Percentiles rank a stretch among this genome's conserved stretches.
These are phyloP conservation scores for Raffaelea deltoideospora DNA, from an alignment of 2,329 filamentous ascomycete genomes.

Conservation along the genomic window DNA sequence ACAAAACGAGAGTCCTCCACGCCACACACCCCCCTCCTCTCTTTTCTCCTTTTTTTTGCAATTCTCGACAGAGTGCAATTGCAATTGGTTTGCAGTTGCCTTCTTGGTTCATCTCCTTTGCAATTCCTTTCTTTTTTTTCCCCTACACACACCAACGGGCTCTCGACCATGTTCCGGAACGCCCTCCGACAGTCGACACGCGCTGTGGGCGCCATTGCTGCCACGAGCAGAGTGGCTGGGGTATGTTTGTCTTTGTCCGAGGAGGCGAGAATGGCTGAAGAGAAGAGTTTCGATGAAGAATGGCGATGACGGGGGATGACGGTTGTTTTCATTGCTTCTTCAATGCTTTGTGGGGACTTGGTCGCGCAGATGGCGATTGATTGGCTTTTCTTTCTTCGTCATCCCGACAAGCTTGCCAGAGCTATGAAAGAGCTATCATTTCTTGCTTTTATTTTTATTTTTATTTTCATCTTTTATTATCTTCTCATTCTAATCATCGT, in stretches of 20 bases:
- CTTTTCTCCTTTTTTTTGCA: conserved; percentile 1
- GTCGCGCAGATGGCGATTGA: not conserved
- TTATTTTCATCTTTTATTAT: conserved; percentile 15
- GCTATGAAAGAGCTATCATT: too few relatives aligned
- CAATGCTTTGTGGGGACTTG: too few relatives aligned
- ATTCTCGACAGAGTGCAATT: conserved; percentile 27
- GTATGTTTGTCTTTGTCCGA: conserved; percentile 48
- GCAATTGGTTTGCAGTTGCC: conserved; percentile 45
- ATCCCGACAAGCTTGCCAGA: too few relatives aligned
- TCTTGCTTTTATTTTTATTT: conserved; percentile 18
- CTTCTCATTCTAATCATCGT: conserved; percentile 13
- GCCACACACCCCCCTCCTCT: not conserved
- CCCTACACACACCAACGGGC: conserved; percentile 3
- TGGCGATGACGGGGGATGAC: not conserved
- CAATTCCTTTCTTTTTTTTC: conserved; percentile 17
- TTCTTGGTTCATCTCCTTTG: conserved; percentile 34
- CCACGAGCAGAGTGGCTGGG: conserved; percentile 79
- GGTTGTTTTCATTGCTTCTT: too few relatives aligned
- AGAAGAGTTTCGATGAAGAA: not conserved
- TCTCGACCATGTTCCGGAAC: conserved; percentile 79
- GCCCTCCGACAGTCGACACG: conserved; percentile 94
- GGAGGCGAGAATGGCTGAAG: not conserved
- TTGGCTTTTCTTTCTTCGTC: not conserved
- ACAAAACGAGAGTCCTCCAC: conserved; percentile 1
- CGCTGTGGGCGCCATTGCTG: conserved; percentile 86